A percentile compares a stretch with the other conserved stretches of the same genome.
Evolutionary conservation across 345 rosid species (phyloP).

Genomic region (Mallotus nudiflorus): DNA sequence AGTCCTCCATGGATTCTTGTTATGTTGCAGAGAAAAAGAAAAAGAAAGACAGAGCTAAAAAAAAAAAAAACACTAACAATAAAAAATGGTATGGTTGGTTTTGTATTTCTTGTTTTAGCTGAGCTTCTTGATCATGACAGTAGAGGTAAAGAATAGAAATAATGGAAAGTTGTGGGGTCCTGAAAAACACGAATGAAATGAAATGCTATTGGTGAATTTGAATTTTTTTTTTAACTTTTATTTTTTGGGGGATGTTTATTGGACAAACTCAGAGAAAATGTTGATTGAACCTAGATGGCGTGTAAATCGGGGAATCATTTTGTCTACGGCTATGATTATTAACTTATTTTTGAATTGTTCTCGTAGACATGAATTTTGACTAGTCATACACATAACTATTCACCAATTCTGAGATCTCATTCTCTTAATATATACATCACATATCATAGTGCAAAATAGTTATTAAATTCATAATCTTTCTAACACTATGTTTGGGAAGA

Average conservation of each 20-base stretch:
- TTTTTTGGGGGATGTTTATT: background rate
- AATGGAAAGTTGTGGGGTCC: slow-evolving; percentile 25
- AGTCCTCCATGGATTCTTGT: slow-evolving; percentile 55
- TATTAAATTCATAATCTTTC: too few species aligned
- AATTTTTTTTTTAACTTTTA: background rate
- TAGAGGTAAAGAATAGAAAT: slow-evolving; percentile 1
- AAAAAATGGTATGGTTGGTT: background rate
- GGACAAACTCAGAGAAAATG: too few species aligned
- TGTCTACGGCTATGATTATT: slow-evolving; percentile 15
- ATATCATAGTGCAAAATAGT: too few species aligned
- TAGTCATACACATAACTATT: too few species aligned
- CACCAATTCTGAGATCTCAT: too few species aligned
- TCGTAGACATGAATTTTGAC: slow-evolving; percentile 15
- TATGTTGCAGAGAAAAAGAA: background rate
- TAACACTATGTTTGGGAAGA: too few species aligned
- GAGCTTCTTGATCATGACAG: slow-evolving; percentile 21
- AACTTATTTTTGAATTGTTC: background rate
- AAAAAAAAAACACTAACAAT: too few species aligned
- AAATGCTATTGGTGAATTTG: background rate
- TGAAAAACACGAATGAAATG: background rate
- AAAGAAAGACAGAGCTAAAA: too few species aligned
- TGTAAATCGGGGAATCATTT: slow-evolving; percentile 25
- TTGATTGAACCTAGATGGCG: slow-evolving; percentile 21
- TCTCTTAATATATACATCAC: too few species aligned
- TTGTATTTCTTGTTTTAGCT: slow-evolving; percentile 11